Base-by-base conservation (phyloP, 148 eudicot genomes). In the Mesembryanthemum crystallinum region DNA sequence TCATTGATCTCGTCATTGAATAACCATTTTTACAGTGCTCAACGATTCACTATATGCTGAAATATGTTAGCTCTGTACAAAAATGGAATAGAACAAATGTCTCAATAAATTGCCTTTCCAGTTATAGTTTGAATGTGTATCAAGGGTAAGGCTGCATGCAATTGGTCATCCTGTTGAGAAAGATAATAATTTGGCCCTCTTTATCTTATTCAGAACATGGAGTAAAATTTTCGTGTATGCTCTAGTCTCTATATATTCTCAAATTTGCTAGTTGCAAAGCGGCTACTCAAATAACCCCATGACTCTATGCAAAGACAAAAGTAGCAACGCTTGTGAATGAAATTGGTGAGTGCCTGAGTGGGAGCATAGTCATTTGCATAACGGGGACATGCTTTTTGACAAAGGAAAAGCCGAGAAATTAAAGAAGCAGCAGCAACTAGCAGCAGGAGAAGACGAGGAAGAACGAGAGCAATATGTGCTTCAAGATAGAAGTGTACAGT, bases 321-420 rank as follows among this genome's bases (percentile, higher is more conserved):
- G 65, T 67, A 76, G 64, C 24, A 55, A 25, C 37, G 52, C 54
- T 62, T 54, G 49, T 25, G 59, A 68, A 76, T 35, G 51, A 33
- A 76, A 43, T 5, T 60, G 60, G 60, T 76, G 61, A 77, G 79
- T 77, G 74, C 47, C 60, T 76, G 61, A 77, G 79, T 77, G 74
- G 74, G 45, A 69, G 69, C 79, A 69, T 8, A 77, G 74, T 77
- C 79, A 69, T 27, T 39, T 67, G 47, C 73, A 69, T 60, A 45
- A 49, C 43, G 62, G 52, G 60, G 60, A 47, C 69, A 77, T 24
- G 59, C 69, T 59, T 69, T 35, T 69, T 59, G 74, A 77, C 69
- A 30, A 47, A 29, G 28, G 74, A 68, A 27, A 35, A 27, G 39
- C 27, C 47, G 47, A 60, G 47, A 47, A 13, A n/a, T n/a, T n/a